Evolutionary conservation across 805 yeast genomes (phyloP), one percentile per base, ranked within the genome.

Genomic region (Sungouiozyma ichnusensis): DNA sequence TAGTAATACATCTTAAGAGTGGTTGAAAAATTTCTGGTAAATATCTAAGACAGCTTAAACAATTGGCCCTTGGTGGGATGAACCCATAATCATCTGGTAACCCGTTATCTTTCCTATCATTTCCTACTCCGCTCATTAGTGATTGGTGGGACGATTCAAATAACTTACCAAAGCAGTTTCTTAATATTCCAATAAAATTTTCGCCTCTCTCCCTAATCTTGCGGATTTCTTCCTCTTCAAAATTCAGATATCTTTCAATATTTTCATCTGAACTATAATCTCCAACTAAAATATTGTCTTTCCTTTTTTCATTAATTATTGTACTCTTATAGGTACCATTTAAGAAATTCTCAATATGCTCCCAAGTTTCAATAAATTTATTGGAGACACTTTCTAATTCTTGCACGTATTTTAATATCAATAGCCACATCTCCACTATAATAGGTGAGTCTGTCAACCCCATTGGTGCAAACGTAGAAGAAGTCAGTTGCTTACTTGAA

Each of bases 61-160:
- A 73, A 52, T 81, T 83, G 1, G 86, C 68, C 41, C 67, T 66
- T 1, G 81, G 79, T 3, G 90, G 88, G 17, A 80, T 54, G 51
- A 77, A 79, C 1, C 80, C 79, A 55, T 66, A 74, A 31, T 62
- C 60, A 5, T 48, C 37, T 1, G 66, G 55, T 1, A 52, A 36
- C 4, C 66, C 67, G 9, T 58, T 49, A 11, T 51, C 60, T 32
- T 46, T 48, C 16, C 20, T 39, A 15, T 36, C 32, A 15, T 24
- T 24, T 9, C 36, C 24, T 6, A 9, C 33, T 8, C 36, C 36
- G 6, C 15, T 38, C n/a, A 24, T 16, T 34, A 43, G 24, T 6
- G 43, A 41, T n/a, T 40, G 42, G 43, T 60, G 64, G 1, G 68
- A 57, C 2, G 71, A 60, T 24, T 51, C 50, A 48, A 68, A 66